These are phyloP conservation scores for Candida manassasensis DNA, from an alignment of 805 yeast species.

Conservation along the genomic window DNA sequence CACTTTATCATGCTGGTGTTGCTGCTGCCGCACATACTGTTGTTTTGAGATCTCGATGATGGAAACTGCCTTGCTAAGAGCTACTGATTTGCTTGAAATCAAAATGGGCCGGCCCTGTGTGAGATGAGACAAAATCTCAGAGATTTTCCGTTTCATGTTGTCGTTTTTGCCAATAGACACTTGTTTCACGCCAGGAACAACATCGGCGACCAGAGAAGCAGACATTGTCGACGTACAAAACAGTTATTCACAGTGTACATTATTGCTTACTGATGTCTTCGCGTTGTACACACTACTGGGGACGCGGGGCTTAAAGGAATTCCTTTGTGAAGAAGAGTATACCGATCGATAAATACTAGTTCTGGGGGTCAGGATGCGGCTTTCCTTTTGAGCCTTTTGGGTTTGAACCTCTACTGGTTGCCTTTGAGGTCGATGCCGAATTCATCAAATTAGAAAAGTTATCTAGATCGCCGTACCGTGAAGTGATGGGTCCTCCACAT, in stretches of 20 bases:
- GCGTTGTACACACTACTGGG: too few relatives aligned
- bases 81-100: slow-evolving; percentile 10
- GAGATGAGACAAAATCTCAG: slow-evolving; percentile 7
- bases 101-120: slow-evolving; percentile 7
- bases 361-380: neutral
- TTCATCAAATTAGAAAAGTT: neutral
- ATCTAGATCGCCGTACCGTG: slow-evolving; percentile 3
- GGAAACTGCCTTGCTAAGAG: slow-evolving; percentile 13
- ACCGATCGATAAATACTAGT: too few relatives aligned
- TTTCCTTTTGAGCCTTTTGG: neutral
- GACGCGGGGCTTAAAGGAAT: too few relatives aligned
- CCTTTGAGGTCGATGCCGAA: slow-evolving; percentile 3
- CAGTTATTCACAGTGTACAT: too few relatives aligned
- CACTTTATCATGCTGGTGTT: neutral
- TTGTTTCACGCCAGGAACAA: neutral
- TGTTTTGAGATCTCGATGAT: slow-evolving; percentile 15
- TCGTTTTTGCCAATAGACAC: slow-evolving; percentile 14
- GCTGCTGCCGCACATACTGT: slow-evolving; percentile 1
- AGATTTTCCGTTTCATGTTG: slow-evolving; percentile 14
- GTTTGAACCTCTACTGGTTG: slow-evolving; percentile 1
- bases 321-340: too few relatives aligned
- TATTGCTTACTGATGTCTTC: too few relatives aligned
- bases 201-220: neutral
- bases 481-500: neutral
- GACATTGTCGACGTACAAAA: neutral